Conservation (phyloP, 1,139 yeast species). For the Komagataea norvegica region DNA sequence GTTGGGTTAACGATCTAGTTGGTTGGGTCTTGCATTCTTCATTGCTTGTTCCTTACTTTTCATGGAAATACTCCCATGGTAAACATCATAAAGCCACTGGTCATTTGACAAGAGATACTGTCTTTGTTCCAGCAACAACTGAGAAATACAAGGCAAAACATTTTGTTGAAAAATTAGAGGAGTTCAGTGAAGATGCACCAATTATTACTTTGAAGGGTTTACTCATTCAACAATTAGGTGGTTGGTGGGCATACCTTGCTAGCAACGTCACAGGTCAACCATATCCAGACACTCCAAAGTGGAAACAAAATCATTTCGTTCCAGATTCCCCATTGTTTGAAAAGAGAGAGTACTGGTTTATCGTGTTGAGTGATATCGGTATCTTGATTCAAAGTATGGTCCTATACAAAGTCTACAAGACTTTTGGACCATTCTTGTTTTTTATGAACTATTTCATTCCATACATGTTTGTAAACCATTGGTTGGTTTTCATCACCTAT, state of each 20-base stretch:
- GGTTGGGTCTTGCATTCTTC: constrained; percentile 84
- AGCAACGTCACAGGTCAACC: constrained; percentile 77
- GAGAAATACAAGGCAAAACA: constrained; percentile 44
- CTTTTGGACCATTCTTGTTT: constrained; percentile 60
- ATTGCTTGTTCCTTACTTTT: constrained; percentile 76
- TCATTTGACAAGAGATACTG: constrained; percentile 76
- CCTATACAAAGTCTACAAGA: constrained; percentile 59
- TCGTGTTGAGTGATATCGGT: constrained; percentile 71
- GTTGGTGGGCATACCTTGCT: constrained; percentile 62
- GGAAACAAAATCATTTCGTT: constrained; percentile 57
- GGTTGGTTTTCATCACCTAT: constrained; percentile 83
- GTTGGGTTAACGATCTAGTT: constrained; percentile 62
- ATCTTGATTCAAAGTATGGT: constrained; percentile 48
- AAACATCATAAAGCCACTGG: constrained; percentile 90
- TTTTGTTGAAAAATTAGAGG: constrained; percentile 42
- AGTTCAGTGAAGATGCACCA: constrained; percentile 72
- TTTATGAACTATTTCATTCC: constrained; percentile 73
- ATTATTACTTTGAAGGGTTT: constrained; percentile 51
- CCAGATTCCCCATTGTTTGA: constrained; percentile 75
- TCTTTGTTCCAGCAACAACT: constrained; percentile 68
- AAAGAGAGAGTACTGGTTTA: constrained; percentile 61
- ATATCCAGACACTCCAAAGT: constrained; percentile 47
- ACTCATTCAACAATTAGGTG: constrained; percentile 69
- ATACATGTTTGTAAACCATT: constrained; percentile 78
- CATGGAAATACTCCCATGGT: constrained; percentile 80